Conservation (phyloP, 805 yeast genomes). For the Teunomyces aglyptinius region DNA sequence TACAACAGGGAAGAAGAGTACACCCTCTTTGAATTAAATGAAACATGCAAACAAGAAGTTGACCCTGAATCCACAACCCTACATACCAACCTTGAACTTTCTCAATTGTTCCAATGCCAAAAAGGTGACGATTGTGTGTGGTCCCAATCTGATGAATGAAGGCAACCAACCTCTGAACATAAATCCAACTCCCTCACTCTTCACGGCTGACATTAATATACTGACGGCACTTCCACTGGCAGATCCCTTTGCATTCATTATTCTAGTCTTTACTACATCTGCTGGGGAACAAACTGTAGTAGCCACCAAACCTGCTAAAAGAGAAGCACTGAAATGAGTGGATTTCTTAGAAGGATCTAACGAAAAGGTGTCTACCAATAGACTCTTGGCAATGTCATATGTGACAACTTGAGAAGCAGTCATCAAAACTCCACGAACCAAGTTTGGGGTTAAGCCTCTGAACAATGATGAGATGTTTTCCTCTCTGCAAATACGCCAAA, state of each 20-base stretch:
- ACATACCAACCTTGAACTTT: slow-evolving; percentile 51
- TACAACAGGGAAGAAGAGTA: background rate
- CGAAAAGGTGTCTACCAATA: slow-evolving; percentile 49
- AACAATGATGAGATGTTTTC: slow-evolving; percentile 63
- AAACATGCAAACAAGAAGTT: background rate
- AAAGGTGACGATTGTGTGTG: slow-evolving; percentile 71
- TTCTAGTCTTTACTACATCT: slow-evolving; percentile 84
- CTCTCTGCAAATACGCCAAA: slow-evolving; percentile 53
- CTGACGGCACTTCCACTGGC: slow-evolving; percentile 46
- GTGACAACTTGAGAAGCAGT: slow-evolving; percentile 90
- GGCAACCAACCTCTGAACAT: slow-evolving; percentile 93
- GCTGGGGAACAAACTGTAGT: slow-evolving; percentile 93
- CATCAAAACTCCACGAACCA: slow-evolving; percentile 80
- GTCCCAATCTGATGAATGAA: slow-evolving; percentile 81
- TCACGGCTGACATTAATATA: slow-evolving; percentile 55
- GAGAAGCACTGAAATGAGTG: slow-evolving; percentile 77
- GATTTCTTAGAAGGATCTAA: slow-evolving; percentile 59
- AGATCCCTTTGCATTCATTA: slow-evolving; percentile 64
- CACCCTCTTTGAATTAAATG: background rate
- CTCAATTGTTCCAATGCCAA: slow-evolving; percentile 66
- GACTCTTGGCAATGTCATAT: slow-evolving; percentile 68
- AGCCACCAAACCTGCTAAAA: slow-evolving; percentile 83
- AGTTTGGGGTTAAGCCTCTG: slow-evolving; percentile 75
- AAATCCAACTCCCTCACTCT: slow-evolving; percentile 70
- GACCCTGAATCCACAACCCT: background rate